Evolutionary conservation across 352 stramenopile genomes (phyloP).

Genomic region (Phytopythium boreale): DNA sequence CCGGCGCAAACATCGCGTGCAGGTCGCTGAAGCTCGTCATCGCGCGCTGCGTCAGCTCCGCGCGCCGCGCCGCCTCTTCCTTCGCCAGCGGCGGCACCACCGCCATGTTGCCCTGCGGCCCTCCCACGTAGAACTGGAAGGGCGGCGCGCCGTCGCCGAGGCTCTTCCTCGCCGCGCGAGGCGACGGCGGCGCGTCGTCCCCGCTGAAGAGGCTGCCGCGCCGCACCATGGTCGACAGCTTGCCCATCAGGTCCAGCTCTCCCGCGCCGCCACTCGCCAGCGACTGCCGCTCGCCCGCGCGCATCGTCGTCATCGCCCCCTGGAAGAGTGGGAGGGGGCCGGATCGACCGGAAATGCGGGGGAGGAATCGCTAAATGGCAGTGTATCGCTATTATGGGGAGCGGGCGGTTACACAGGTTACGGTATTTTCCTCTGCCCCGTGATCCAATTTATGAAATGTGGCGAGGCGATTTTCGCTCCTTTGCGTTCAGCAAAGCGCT

Average conservation of each 20-base stretch:
- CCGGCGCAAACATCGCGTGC: conserved; percentile 27
- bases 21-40: conserved; percentile 23
- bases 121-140: conserved; percentile 35
- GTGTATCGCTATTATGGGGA: too few relatives aligned
- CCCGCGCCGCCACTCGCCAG: not conserved
- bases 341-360: too few relatives aligned
- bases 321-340: too few relatives aligned
- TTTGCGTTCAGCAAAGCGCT: not conserved
- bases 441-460: too few relatives aligned
- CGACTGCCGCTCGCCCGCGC: not conserved
- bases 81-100: conserved; percentile 21
- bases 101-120: conserved; percentile 19
- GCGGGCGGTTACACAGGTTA: not conserved
- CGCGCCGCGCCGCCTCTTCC: conserved; percentile 23
- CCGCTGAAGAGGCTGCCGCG: conserved; percentile 32
- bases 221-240: conserved; percentile 44
- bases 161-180: not conserved
- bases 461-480: not conserved
- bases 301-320: not conserved
- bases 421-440: too few relatives aligned
- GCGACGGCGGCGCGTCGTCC: conserved; percentile 8
- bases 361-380: not conserved
- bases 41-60: conserved; percentile 13
- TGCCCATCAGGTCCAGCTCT: conserved; percentile 26
- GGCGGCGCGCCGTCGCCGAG: conserved; percentile 10